phyloP scores from a whole-genome alignment of 192 early-diverging fungal genomes.

The Phycomyces blakesleeanus region DNA sequence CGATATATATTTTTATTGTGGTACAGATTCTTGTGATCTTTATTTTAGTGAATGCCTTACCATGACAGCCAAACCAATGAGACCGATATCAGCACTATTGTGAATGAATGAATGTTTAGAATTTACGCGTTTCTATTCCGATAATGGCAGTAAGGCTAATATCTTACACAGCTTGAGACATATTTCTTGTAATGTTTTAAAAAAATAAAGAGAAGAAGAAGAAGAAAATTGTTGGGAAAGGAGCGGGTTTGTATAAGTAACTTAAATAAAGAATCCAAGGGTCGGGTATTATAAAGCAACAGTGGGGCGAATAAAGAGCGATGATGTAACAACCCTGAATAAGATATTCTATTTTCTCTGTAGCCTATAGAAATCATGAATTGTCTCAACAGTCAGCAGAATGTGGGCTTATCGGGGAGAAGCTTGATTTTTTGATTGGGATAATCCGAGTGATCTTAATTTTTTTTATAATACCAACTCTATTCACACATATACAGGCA shows the following conservation, averaged over 20 bases:
- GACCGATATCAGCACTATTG: conserved; percentile 89
- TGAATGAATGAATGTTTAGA: too few species aligned
- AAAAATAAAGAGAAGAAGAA: conserved; percentile 16
- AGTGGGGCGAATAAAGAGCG: not conserved
- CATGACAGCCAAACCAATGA: conserved; percentile 99
- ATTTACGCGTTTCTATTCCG: not conserved
- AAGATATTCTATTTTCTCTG: not conserved
- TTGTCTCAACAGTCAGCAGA: not conserved
- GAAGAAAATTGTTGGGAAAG: conserved; percentile 6
- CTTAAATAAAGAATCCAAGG: not conserved
- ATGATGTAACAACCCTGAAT: not conserved
- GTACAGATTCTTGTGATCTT: too few species aligned
- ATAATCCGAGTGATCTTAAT: too few species aligned
- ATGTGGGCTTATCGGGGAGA: too few species aligned
- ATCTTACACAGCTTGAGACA: conserved; percentile 30
- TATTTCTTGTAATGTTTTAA: conserved; percentile 8
- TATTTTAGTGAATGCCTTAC: conserved; percentile 42
- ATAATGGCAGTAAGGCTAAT: not conserved
- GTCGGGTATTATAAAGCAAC: not conserved
- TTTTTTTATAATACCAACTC: too few species aligned
- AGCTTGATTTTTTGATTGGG: too few species aligned
- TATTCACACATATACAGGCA: too few species aligned
- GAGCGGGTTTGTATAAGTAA: conserved; percentile 3
- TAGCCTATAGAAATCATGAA: not conserved
- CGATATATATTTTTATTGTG: conserved; percentile 7